A percentile compares a stretch with the other conserved stretches of the same genome.
Conservation (phyloP, 352 stramenopile species). For the Blastocystis sp. region DNA sequence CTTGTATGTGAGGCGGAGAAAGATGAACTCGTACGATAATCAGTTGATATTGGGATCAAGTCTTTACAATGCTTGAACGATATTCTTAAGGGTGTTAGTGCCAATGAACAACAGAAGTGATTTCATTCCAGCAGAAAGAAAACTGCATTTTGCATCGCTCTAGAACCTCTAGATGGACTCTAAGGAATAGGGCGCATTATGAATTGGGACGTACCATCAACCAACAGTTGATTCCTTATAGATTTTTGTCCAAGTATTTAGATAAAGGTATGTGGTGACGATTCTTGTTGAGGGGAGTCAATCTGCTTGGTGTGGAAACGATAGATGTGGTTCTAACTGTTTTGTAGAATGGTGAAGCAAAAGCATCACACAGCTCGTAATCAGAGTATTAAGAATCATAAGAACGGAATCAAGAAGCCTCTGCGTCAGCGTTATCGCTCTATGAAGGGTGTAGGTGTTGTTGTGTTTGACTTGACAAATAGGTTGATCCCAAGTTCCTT, state of each 20-base stretch:
- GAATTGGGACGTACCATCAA: not conserved
- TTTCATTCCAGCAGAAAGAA: too few relatives aligned
- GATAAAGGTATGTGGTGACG: not conserved
- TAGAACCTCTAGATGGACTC: not conserved
- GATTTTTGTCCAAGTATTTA: conserved; percentile 60
- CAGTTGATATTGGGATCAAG: too few relatives aligned
- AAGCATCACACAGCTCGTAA: conserved; percentile 82
- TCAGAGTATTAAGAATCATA: conserved; percentile 80
- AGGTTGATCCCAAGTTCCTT: conserved; percentile 81
- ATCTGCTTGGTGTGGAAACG: not conserved
- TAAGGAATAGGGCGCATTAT: not conserved
- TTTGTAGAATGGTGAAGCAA: conserved; percentile 68
- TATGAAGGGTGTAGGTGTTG: conserved; percentile 73
- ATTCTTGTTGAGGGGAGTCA: not conserved
- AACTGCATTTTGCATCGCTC: too few relatives aligned
- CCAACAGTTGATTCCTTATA: conserved; percentile 29
- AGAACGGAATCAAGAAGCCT: conserved; percentile 80
- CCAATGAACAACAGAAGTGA: too few relatives aligned
- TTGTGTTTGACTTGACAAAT: not conserved
- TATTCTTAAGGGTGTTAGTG: too few relatives aligned
- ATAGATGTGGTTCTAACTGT: not conserved
- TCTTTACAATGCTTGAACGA: too few relatives aligned
- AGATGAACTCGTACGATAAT: too few relatives aligned
- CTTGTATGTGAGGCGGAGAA: too few relatives aligned
- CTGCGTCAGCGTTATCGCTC: conserved; percentile 78